These are phyloP conservation scores for Peronospora belbahrii DNA, from an alignment of 352 stramenopile genomes.

Conservation along the genomic window DNA sequence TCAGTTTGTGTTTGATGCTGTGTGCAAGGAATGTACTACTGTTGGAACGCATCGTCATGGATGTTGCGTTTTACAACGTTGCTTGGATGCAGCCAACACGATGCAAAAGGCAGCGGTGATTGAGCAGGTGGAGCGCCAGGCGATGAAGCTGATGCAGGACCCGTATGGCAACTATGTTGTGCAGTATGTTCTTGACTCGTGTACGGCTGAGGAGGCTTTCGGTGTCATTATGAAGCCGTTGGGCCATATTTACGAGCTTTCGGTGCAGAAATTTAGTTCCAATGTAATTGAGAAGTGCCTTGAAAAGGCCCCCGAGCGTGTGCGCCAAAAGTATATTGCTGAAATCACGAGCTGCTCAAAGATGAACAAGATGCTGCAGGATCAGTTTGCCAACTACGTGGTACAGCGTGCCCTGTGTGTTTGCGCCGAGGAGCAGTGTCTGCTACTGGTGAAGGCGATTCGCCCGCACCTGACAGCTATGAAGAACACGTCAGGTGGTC, in stretches of 20 bases:
- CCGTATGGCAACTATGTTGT: conserved; percentile 90
- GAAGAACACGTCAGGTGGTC: conserved; percentile 91
- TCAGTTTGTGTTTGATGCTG: conserved; percentile 96
- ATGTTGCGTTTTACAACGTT: conserved; percentile 96
- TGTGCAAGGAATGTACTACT: conserved; percentile 91
- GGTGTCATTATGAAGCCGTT: conserved; percentile 77
- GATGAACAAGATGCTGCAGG: conserved; percentile 93
- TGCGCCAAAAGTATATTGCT: conserved; percentile 68
- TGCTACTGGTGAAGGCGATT: conserved; percentile 93
- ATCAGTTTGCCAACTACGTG: conserved; percentile 99
- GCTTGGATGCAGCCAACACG: conserved; percentile 89
- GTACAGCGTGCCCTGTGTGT: conserved; percentile 95
- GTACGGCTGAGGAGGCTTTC: conserved; percentile 70
- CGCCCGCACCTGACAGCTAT: conserved; percentile 91
- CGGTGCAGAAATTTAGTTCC: conserved; percentile 98
- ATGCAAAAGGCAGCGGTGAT: conserved; percentile 87
- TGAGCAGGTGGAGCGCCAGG: conserved; percentile 91
- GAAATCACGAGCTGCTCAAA: conserved; percentile 72
- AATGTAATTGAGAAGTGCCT: conserved; percentile 99
- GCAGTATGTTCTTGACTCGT: conserved; percentile 88
- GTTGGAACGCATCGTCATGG: conserved; percentile 95
- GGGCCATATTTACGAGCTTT: conserved; percentile 92
- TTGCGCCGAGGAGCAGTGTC: conserved; percentile 89
- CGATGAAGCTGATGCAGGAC: conserved; percentile 93
- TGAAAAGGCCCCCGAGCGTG: conserved; percentile 83